A percentile compares a stretch with the other conserved stretches of the same genome.
Conservation (phyloP, 768 basidiomycete species). For the Rhodotorula diobovata region DNA sequence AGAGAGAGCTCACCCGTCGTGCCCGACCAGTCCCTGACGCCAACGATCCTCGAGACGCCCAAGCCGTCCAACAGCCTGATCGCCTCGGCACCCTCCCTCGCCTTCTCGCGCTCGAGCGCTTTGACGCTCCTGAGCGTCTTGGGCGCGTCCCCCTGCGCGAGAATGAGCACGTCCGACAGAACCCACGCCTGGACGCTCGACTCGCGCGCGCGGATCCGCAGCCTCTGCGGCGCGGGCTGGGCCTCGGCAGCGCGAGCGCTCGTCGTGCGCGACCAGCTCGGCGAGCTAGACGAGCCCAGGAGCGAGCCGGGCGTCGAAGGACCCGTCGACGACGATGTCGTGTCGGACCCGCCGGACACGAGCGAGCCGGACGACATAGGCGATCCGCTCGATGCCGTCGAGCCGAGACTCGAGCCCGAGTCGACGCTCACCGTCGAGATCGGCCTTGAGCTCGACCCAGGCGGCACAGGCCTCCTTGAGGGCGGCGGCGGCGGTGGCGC, state of each 20-base stretch:
- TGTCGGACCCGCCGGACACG: background rate
- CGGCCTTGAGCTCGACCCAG: too few species aligned
- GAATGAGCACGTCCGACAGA: constrained; percentile 67
- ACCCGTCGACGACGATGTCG: background rate
- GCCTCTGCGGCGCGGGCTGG: too few species aligned
- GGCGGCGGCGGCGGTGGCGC: background rate
- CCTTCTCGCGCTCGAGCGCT: constrained; percentile 30
- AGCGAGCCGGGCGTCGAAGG: background rate
- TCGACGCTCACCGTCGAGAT: constrained; percentile 22
- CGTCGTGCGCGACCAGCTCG: background rate
- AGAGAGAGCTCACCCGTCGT: constrained; percentile 42
- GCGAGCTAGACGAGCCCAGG: background rate
- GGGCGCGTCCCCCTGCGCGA: constrained; percentile 49
- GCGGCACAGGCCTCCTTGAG: background rate
- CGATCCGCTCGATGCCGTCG: background rate
- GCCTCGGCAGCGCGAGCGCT: background rate
- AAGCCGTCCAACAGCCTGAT: constrained; percentile 53
- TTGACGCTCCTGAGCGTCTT: constrained; percentile 40
- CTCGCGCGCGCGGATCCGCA: constrained; percentile 40
- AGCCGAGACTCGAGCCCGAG: constrained; percentile 22
- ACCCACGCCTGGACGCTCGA: constrained; percentile 50
- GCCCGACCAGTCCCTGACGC: constrained; percentile 50
- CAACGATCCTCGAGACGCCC: constrained; percentile 56
- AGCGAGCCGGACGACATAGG: too few species aligned
- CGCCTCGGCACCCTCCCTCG: constrained; percentile 8